Percentiles rank a stretch among this genome's conserved stretches.
phyloP scores from a whole-genome alignment of 352 stramenopile species.

The Phytophthora tubulina region DNA sequence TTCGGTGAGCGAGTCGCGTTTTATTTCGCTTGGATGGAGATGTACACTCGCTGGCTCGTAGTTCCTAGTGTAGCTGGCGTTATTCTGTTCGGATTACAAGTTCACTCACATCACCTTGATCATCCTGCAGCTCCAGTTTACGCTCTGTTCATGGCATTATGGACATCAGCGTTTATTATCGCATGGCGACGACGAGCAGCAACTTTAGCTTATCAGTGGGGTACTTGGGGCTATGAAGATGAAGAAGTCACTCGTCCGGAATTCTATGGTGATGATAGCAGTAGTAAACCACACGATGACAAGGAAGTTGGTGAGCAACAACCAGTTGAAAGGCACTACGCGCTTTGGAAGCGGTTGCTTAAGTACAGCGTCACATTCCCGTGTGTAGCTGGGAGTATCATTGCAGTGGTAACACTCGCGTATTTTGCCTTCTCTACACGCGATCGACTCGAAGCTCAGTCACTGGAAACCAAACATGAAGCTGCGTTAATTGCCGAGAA shows the following conservation, averaged over 20 bases:
- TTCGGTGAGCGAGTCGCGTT: conserved; percentile 93
- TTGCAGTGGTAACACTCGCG: conserved; percentile 61
- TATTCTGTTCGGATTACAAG: conserved; percentile 75
- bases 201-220: conserved; percentile 89
- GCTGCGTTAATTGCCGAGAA: conserved; percentile 58
- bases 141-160: conserved; percentile 91
- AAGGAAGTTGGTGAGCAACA: neutral
- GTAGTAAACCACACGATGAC: conserved; percentile 9
- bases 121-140: conserved; percentile 84
- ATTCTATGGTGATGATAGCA: conserved; percentile 67
- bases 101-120: conserved; percentile 71
- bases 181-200: conserved; percentile 85
- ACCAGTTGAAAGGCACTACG: conserved; percentile 54
- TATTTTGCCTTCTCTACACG: conserved; percentile 80
- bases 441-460: conserved; percentile 75
- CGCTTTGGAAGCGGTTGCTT: conserved; percentile 73
- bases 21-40: conserved; percentile 94
- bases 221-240: conserved; percentile 91
- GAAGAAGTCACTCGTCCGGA: conserved; percentile 84
- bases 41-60: conserved; percentile 93
- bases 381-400: conserved; percentile 68
- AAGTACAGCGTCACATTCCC: conserved; percentile 84
- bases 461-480: conserved; percentile 52
- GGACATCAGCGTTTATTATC: conserved; percentile 90
- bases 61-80: conserved; percentile 79